Evolutionary conservation across 306 rosid genomes (phyloP), one percentile per base, ranked within the genome.

Genomic region (Prunus mume): DNA sequence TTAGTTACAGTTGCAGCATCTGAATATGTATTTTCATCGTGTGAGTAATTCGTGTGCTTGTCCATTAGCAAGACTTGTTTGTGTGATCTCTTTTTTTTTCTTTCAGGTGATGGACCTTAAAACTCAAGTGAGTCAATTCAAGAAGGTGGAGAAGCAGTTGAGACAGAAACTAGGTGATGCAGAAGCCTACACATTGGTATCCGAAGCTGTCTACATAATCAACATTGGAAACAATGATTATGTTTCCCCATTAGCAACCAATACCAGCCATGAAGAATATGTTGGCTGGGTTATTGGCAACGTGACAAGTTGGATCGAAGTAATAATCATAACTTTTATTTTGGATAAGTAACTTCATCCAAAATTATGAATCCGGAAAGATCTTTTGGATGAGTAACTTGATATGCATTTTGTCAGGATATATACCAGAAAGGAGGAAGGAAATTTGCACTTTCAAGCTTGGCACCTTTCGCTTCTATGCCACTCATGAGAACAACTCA

Each of bases 141-240:
- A 85, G 76, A 79, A 74, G 5, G 73, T 89, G 11, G 85, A 52
- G 75, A 80, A 66, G 51, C 2, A 51, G 14, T 22, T 86, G 10
- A 86, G 60, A 28, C 9, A 77, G 60, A 80, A 80, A 30, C 65
- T 84, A 4, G 96, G 92, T 5, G 18, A 58, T 9, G 49, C 18
- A 58, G 78, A 74, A 81, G 78, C 83, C 24, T 66, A 74, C 49
- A 58, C 30, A 20, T 71, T 87, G 57, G 0, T 91, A 1, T 76
- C 86, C 25, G 64, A 78, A 38, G 87, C 91, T 9, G 90, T 91
- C 22, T 81, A 83, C 86, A 10, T 91, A 47, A 30, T 68, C 56
- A 76, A 56, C 49, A 46, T 76, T 56, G 80, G 80, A 56, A 51
- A 32, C 50, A 76, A 76, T 10, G 80, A 67, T 17, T 68, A 74